These are phyloP conservation scores for Fragilaria radians DNA, from an alignment of 108 stramenopile species.

Conservation along the genomic window DNA sequence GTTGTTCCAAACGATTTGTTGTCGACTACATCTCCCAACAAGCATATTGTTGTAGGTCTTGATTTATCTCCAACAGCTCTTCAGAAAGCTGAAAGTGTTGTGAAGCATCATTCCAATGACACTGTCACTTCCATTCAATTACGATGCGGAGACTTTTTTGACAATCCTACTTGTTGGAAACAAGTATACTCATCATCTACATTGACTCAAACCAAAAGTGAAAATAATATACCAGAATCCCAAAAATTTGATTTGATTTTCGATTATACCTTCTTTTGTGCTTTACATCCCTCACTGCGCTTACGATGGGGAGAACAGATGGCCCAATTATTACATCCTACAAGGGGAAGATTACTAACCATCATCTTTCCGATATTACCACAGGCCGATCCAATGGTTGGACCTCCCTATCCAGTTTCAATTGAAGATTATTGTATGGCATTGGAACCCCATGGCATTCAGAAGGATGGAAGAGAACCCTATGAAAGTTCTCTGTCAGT, in stretches of 20 bases:
- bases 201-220: neutral
- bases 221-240: neutral
- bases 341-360: constrained; percentile 11
- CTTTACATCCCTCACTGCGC: constrained; percentile 13
- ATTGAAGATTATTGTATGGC: constrained; percentile 10
- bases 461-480: constrained; percentile 9
- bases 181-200: constrained; percentile 1
- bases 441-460: constrained; percentile 2
- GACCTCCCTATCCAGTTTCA: constrained; percentile 23
- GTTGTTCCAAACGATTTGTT: neutral
- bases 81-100: constrained; percentile 3
- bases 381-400: neutral
- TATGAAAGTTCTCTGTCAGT: constrained; percentile 11
- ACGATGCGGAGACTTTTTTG: constrained; percentile 24
- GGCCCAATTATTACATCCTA: constrained; percentile 5
- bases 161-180: constrained; percentile 10
- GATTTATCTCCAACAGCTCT: constrained; percentile 19
- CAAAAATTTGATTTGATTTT: constrained; percentile 21
- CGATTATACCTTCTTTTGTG: constrained; percentile 33
- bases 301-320: constrained; percentile 10
- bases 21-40: neutral
- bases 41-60: constrained; percentile 11
- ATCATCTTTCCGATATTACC: constrained; percentile 22
- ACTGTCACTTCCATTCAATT: neutral
- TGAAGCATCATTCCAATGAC: neutral